These are phyloP conservation scores for Carex pumila DNA, from an alignment of 176 grass and related monocot species.

Conservation along the genomic window DNA sequence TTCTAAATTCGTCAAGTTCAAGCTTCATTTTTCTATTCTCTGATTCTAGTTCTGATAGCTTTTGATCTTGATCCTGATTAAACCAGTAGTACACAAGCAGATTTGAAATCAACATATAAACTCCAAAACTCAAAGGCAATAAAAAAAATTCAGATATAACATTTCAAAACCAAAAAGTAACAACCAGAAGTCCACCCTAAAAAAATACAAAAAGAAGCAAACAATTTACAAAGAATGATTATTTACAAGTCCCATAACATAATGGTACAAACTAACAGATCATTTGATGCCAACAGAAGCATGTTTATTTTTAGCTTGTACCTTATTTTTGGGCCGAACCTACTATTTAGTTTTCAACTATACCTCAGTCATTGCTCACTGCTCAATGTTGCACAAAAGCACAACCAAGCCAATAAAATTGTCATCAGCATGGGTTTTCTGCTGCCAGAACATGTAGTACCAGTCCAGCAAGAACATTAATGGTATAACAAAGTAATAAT, in stretches of 20 bases:
- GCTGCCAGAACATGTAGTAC: not conserved
- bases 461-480: not conserved
- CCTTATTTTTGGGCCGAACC: not conserved
- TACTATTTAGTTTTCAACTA: not conserved
- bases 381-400: not conserved
- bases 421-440: not conserved
- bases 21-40: conserved; percentile 99
- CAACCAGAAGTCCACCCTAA: not conserved
- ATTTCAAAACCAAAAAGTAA: not conserved
- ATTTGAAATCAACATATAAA: conserved; percentile 2
- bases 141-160: not conserved
- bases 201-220: not conserved
- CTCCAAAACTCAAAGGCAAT: not conserved
- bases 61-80: conserved; percentile 91
- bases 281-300: not conserved
- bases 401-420: conserved; percentile 5
- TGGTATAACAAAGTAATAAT: not conserved
- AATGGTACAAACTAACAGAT: not conserved
- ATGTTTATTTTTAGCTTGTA: not conserved
- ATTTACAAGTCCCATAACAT: not conserved
- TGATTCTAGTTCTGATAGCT: conserved; percentile 85
- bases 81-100: not conserved
- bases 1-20: conserved; percentile 90
- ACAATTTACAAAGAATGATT: not conserved
- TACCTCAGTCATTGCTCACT: not conserved